Evolutionary conservation across 2,329 filamentous ascomycete genomes (phyloP).

Genomic region (Alternaria novae-zelandiae): DNA sequence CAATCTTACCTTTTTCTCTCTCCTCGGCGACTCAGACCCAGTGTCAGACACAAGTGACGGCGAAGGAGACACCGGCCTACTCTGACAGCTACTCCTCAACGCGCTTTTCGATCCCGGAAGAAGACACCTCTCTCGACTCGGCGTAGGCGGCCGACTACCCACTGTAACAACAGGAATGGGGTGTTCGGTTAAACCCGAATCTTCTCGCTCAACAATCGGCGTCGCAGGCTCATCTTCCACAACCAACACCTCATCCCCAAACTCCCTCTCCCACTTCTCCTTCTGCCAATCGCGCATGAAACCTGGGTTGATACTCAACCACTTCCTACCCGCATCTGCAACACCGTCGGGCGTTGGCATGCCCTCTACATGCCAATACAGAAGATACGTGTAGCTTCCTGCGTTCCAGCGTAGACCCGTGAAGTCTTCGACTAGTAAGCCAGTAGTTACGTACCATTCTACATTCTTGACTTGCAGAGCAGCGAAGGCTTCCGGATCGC

Average conservation of each 20-base stretch:
- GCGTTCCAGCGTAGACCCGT: neutral
- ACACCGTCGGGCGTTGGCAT: neutral
- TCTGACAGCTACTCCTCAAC: neutral
- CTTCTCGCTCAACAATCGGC: neutral
- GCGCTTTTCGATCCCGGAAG: neutral
- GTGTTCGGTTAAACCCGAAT: neutral
- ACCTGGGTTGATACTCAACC: neutral
- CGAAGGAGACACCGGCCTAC: neutral
- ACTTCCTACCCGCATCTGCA: neutral
- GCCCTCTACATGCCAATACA: neutral
- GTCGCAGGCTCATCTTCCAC: neutral
- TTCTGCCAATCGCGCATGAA: neutral
- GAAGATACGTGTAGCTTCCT: neutral
- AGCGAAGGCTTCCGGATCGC: neutral
- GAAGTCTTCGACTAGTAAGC: neutral
- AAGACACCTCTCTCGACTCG: neutral
- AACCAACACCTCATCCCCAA: neutral
- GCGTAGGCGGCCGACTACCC: neutral
- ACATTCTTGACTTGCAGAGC: neutral
- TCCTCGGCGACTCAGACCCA: neutral
- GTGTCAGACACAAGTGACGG: neutral
- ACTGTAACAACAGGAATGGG: neutral
- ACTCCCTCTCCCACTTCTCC: neutral
- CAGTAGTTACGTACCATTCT: conserved; percentile 2
- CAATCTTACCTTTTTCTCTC: neutral